Evolutionary conservation across 2,329 filamentous ascomycete genomes (phyloP).

Genomic region (Pseudogymnoascus sp.): DNA sequence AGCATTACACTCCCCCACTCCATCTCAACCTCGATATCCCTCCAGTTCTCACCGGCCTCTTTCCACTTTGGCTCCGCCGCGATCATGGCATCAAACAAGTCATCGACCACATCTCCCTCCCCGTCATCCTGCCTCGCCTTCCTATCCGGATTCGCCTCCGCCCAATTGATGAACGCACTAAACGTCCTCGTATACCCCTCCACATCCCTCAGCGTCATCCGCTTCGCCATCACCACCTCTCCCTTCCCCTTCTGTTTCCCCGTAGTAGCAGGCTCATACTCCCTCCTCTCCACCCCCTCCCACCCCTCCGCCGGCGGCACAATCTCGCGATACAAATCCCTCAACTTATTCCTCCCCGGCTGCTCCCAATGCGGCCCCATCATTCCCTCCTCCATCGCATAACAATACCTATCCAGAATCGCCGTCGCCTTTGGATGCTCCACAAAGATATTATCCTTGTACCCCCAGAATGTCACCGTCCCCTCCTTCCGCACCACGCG

Average conservation of each 20-base stretch:
- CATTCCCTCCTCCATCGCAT: slow-evolving; percentile 39
- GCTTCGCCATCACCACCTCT: slow-evolving; percentile 43
- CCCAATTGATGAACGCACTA: slow-evolving; percentile 51
- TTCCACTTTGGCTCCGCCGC: slow-evolving; percentile 45
- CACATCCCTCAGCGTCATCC: slow-evolving; percentile 46
- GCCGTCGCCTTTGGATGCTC: slow-evolving; percentile 42
- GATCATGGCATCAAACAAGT: slow-evolving; percentile 50
- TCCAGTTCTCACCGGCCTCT: slow-evolving; percentile 39
- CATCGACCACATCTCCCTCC: slow-evolving; percentile 51
- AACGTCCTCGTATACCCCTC: slow-evolving; percentile 55
- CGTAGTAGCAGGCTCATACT: slow-evolving; percentile 46
- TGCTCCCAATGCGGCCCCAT: slow-evolving; percentile 55
- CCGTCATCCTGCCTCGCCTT: slow-evolving; percentile 45
- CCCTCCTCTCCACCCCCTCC: slow-evolving; percentile 41
- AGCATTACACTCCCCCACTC: slow-evolving; percentile 55
- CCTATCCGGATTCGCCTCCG: slow-evolving; percentile 42
- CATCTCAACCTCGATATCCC: slow-evolving; percentile 43
- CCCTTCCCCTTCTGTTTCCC: slow-evolving; percentile 33
- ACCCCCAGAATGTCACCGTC: slow-evolving; percentile 57
- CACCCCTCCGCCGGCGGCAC: slow-evolving; percentile 43
- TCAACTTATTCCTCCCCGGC: slow-evolving; percentile 47
- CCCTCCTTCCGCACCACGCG: slow-evolving; percentile 46
- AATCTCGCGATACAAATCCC: slow-evolving; percentile 42
- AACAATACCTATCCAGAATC: slow-evolving; percentile 47
- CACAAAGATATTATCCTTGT: slow-evolving; percentile 54